These are phyloP conservation scores for Neurospora crassa DNA, from an alignment of 2,329 filamentous ascomycete species.

Conservation along the genomic window DNA sequence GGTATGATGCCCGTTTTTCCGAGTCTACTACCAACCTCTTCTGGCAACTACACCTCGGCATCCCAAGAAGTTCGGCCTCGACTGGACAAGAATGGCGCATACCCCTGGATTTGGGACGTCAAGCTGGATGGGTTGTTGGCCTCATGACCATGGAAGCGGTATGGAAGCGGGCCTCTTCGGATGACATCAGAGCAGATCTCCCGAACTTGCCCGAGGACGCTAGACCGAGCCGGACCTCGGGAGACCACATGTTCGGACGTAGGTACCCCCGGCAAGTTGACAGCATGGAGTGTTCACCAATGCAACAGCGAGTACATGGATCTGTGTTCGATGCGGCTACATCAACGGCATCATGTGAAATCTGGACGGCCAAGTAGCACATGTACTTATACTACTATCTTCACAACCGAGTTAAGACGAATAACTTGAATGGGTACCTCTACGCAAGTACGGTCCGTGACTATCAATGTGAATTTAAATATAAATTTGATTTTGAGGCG, in stretches of 20 bases:
- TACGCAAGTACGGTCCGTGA: not conserved
- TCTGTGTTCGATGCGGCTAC: not conserved
- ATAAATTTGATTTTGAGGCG: not conserved
- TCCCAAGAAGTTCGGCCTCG: not conserved
- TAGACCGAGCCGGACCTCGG: constrained; percentile 4
- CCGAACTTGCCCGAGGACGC: not conserved
- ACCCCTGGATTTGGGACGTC: not conserved
- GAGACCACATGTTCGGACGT: constrained; percentile 2
- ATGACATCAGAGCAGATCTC: not conserved
- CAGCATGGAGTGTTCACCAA: not conserved
- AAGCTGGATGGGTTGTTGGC: not conserved
- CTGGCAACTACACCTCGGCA: not conserved
- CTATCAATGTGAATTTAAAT: not conserved
- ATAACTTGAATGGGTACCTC: too few species aligned
- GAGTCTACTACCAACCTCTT: not conserved
- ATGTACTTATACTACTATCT: not conserved
- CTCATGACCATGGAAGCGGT: not conserved
- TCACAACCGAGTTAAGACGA: too few species aligned
- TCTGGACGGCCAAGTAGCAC: not conserved
- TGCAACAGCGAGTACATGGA: not conserved
- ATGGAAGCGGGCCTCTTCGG: not conserved
- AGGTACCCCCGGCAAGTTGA: not conserved
- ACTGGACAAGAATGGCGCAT: not conserved
- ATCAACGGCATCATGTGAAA: not conserved
- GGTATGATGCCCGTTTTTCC: not conserved